Base-by-base conservation (phyloP, 2,329 filamentous ascomycete species). In the Pseudonectria buxi region DNA sequence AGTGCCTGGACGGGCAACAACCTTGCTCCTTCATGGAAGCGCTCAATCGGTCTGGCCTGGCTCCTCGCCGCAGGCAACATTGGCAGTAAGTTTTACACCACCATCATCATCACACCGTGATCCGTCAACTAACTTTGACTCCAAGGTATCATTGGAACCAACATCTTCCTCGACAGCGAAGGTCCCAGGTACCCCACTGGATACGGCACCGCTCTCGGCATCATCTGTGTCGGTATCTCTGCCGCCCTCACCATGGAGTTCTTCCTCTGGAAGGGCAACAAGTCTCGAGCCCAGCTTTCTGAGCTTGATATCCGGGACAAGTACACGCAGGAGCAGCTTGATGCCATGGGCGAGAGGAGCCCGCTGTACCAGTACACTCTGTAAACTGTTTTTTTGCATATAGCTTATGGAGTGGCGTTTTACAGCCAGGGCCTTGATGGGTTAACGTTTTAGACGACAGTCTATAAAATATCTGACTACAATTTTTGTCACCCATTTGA, bases 91-190 rank as follows among this genome's bases (percentile, higher is more conserved):
- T 32, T 11, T 7, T 3, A 30, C n/a, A n/a, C n/a, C n/a, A n/a
- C n/a, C n/a, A n/a, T n/a, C n/a, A n/a, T n/a, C 6, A 3, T 24
- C 4, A 16, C 3, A 14, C 18, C 10, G 7, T 3, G 4, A 3
- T 4, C 22, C 9, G n/a, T n/a, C 4, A 22, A 10, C 18, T 11
- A 32, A 32, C 10, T 7, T 15, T 3, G n/a, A n/a, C 9, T 15
- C 5, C 5, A 10, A 45, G 43, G 41, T 18, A 33, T 59, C 16
- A 46, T 64, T n/a, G 58, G 58, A 28, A 55, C 50, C 12, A 63
- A 64, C 40, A 59, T 67, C 34, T 67, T 63, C 37, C 41, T 63
- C 6, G 46, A 50, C 7, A 49, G 39, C n/a, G 49, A 62, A 32
- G 54, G 46, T 2, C 62, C 64, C 2, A 40, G 31, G 11, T 66